Evolutionary conservation across 164 flowering plant genomes (phyloP), one percentile per base, ranked within the genome.

Genomic region (Umbellularia californica): DNA sequence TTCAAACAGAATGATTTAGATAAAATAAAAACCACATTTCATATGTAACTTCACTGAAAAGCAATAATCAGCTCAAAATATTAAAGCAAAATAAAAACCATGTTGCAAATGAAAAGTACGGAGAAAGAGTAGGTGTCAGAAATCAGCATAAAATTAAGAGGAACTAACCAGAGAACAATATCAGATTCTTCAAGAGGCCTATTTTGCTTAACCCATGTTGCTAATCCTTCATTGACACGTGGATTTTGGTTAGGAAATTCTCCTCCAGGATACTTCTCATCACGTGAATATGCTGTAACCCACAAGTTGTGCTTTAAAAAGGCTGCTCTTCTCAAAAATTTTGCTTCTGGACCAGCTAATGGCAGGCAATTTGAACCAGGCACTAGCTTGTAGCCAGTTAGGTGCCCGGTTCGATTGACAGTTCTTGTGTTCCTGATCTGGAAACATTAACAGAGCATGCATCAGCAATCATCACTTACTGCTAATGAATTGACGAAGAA

Each of bases 191-290:
- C 97, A 67, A 92, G 82, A 64, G 92, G 65, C 17, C 96, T 86
- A 73, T 91, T 80, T 70, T 89, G 83, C 86, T 90, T 83, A 52
- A 89, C 94, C 95, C 96, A 92, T 51, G 96, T 88, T 72, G 90
- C 84, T 78, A 92, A 80, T 50, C 97, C 97, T 75, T 92, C 97
- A 58, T 89, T 85, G 74, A 80, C 85, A 67, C 96, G 97, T 65
- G 97, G 97, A 84, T 92, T 92, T 80, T 92, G 97, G 79, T 92
- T 92, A 30, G 97, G 97, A 78, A 92, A 92, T 78, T 92, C 97
- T 75, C 94, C 97, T 71, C 96, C 97, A 50, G 96, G 97, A 82
- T 86, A 91, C 77, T 81, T 86, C 77, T 93, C 94, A 68, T 84
- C 85, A 33, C 83, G 90, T 4, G 88, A 81, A 83, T 85, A 94